Conservation (phyloP, 1,284 basidiomycete species). For the Malassezia restricta region DNA sequence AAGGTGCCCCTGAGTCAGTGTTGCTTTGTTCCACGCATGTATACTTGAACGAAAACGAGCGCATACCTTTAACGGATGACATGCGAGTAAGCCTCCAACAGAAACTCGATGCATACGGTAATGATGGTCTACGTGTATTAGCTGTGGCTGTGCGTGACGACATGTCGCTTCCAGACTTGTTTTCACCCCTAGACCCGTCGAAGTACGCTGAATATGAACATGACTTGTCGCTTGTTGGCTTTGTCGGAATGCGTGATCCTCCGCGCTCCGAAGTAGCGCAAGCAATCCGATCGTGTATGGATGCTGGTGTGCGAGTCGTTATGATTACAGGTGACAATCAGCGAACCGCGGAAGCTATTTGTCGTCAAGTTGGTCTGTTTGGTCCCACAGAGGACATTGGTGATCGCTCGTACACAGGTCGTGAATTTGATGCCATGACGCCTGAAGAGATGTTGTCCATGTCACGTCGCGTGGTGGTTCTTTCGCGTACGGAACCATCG, state of each 20-base stretch:
- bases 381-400: slow-evolving; percentile 50
- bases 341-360: slow-evolving; percentile 93
- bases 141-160: slow-evolving; percentile 78
- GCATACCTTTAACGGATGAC: slow-evolving; percentile 51
- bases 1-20: slow-evolving; percentile 90
- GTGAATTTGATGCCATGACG: slow-evolving; percentile 72
- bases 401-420: slow-evolving; percentile 67
- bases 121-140: slow-evolving; percentile 72
- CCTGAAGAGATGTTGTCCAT: slow-evolving; percentile 65
- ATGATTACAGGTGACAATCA: slow-evolving; percentile 99
- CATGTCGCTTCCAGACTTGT: slow-evolving; percentile 50
- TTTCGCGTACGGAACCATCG: slow-evolving; percentile 81
- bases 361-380: slow-evolving; percentile 88
- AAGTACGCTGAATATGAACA: slow-evolving; percentile 72
- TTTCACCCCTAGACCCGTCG: slow-evolving; percentile 60
- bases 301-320: slow-evolving; percentile 87
- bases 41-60: slow-evolving; percentile 51
- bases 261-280: slow-evolving; percentile 81
- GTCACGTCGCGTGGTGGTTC: slow-evolving; percentile 74
- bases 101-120: slow-evolving; percentile 62
- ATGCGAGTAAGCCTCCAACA: slow-evolving; percentile 53
- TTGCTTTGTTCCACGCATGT: slow-evolving; percentile 72
- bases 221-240: slow-evolving; percentile 72
- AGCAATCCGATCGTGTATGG: slow-evolving; percentile 78
- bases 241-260: slow-evolving; percentile 96